phyloP scores from a whole-genome alignment of 2,329 filamentous ascomycete genomes.

The Apiospora saccharicola region DNA sequence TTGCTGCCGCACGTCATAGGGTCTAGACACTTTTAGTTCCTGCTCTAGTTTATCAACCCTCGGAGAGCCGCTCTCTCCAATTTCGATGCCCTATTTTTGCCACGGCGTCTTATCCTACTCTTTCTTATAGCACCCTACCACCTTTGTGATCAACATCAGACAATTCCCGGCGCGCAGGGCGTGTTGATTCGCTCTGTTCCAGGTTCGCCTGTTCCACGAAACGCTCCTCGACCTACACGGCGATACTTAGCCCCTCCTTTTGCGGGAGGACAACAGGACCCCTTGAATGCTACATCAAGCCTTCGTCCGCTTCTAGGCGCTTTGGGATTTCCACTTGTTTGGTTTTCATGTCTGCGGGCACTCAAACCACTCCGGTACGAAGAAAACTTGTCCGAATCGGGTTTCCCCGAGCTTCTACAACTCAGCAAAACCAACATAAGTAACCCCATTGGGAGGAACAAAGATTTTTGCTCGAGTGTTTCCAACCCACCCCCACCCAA shows the following conservation, averaged over 20 bases:
- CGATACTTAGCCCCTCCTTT: constrained; percentile 17
- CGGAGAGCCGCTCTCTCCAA: constrained; percentile 6
- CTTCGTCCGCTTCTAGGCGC: constrained; percentile 17
- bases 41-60: constrained; percentile 17
- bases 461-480: constrained; percentile 9
- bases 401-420: neutral
- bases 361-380: constrained; percentile 10
- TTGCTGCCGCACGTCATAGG: constrained; percentile 10
- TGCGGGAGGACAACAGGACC: constrained; percentile 17
- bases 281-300: constrained; percentile 20
- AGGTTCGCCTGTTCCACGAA: constrained; percentile 16
- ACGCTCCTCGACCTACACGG: neutral
- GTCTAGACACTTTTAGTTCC: constrained; percentile 11
- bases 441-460: neutral
- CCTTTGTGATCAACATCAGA: constrained; percentile 3
- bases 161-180: neutral
- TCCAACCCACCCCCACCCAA: neutral
- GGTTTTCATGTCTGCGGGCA: constrained; percentile 9
- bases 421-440: neutral
- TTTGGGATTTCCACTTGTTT: constrained; percentile 7
- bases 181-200: constrained; percentile 5
- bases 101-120: constrained; percentile 14
- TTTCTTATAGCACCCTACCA: neutral
- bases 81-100: neutral
- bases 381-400: neutral